A percentile compares a stretch with the other conserved stretches of the same genome.
Evolutionary conservation across 2,329 filamentous ascomycete genomes (phyloP).

Genomic region (Ophiostoma sp.): DNA sequence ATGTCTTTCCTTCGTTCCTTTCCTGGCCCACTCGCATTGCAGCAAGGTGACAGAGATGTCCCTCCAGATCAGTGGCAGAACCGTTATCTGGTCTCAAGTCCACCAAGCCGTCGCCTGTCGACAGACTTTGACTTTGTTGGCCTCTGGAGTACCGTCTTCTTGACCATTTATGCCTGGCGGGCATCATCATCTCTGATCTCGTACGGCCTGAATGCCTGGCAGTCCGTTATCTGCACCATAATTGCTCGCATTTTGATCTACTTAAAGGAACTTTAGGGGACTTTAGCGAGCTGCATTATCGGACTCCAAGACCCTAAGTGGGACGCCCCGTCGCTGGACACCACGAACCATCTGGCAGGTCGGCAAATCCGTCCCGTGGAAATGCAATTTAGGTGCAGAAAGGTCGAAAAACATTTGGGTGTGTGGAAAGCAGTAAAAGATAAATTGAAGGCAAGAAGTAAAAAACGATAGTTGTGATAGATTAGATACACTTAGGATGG

Average conservation of each 20-base stretch:
- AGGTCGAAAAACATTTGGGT: no score
- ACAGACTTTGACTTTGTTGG: slow-evolving; percentile 1
- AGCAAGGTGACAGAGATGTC: neutral
- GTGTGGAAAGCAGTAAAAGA: no score
- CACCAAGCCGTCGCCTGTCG: slow-evolving; percentile 3
- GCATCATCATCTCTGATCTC: slow-evolving; percentile 23
- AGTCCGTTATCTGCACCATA: slow-evolving; percentile 30
- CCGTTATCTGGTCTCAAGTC: neutral
- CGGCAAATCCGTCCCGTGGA: neutral
- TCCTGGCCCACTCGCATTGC: neutral
- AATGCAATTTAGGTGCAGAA: no score
- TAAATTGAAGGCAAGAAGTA: no score
- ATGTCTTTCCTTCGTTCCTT: neutral
- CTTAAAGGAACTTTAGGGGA: no score
- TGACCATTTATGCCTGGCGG: slow-evolving; percentile 25
- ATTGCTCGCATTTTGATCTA: slow-evolving; percentile 43
- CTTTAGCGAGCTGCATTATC: no score
- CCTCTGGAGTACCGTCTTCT: slow-evolving; percentile 15
- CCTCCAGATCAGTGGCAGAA: neutral
- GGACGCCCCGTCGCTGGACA: no score
- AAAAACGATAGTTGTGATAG: no score
- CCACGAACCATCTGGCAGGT: neutral
- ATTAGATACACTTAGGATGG: no score
- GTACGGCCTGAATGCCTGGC: slow-evolving; percentile 24
- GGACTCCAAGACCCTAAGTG: no score